A percentile compares a stretch with the other conserved stretches of the same genome.
Evolutionary conservation across 192 early-diverging fungal species (phyloP).

Genomic region (Linnemannia zychae): DNA sequence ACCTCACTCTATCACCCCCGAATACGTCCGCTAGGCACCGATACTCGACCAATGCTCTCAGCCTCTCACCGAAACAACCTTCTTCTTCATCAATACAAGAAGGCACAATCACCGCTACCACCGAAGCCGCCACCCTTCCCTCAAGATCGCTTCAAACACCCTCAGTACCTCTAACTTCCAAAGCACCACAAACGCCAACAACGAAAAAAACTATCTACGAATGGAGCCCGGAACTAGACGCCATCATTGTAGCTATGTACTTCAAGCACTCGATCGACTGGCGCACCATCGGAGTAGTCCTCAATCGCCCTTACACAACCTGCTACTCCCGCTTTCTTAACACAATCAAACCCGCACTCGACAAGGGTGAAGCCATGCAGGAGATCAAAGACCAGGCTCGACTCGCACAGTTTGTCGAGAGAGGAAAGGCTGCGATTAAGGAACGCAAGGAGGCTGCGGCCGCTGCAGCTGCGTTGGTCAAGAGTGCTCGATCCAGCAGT

Average conservation of each 20-base stretch:
- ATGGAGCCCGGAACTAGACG: constrained; percentile 31
- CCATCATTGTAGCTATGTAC: constrained; percentile 20
- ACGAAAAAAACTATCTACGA: constrained; percentile 7
- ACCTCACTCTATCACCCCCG: background rate
- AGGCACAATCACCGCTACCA: no score
- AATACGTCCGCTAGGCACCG: background rate
- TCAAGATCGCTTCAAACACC: background rate
- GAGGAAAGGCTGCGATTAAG: background rate
- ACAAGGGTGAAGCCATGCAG: constrained; percentile 12
- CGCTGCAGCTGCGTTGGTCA: background rate
- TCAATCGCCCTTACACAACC: constrained; percentile 27
- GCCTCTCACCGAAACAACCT: no score
- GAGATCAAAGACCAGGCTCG: constrained; percentile 15
- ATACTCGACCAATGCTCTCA: constrained; percentile 15
- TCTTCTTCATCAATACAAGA: background rate
- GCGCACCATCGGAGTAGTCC: constrained; percentile 30
- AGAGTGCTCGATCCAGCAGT: background rate
- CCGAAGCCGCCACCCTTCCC: background rate
- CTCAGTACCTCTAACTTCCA: background rate
- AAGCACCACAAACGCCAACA: background rate
- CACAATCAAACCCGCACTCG: constrained; percentile 13
- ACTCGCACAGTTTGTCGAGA: background rate
- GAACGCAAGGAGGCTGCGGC: background rate
- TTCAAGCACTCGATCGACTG: constrained; percentile 17
- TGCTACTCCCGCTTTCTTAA: constrained; percentile 13